Conservation (phyloP, 345 rosid genomes). For the Murraya koenigii region DNA sequence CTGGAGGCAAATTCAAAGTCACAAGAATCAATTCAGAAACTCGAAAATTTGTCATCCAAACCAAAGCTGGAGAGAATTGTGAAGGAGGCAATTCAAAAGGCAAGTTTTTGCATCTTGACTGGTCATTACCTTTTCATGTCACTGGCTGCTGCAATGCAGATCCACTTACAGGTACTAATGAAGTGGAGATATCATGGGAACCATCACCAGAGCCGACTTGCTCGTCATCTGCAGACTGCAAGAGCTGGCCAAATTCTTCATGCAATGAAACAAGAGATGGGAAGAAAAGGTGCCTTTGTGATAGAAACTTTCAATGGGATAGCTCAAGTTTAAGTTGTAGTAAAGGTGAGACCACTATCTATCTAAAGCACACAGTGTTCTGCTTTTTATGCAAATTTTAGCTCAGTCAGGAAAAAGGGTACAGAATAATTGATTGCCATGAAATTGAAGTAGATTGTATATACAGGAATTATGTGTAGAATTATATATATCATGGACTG, state of each 20-base stretch:
- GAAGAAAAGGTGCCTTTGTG: slow-evolving; percentile 46
- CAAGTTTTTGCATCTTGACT: slow-evolving; percentile 6
- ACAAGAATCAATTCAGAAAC: slow-evolving; percentile 27
- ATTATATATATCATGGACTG: background rate
- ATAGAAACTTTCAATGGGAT: slow-evolving; percentile 38
- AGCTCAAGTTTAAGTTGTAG: slow-evolving; percentile 37
- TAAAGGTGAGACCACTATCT: slow-evolving; percentile 30
- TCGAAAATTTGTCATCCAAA: slow-evolving; percentile 20
- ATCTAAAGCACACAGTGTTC: background rate
- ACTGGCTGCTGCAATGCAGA: slow-evolving; percentile 36
- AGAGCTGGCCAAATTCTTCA: slow-evolving; percentile 52
- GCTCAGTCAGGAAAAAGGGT: background rate
- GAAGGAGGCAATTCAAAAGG: slow-evolving; percentile 13
- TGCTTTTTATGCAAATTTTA: background rate
- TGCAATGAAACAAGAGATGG: slow-evolving; percentile 29
- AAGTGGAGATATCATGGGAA: slow-evolving; percentile 56
- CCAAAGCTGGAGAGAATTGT: slow-evolving; percentile 22
- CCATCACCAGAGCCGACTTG: slow-evolving; percentile 57
- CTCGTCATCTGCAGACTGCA: slow-evolving; percentile 45
- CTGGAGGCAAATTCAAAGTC: slow-evolving; percentile 14
- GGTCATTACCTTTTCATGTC: slow-evolving; percentile 25
- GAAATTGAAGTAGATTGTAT: background rate
- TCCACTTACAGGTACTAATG: slow-evolving; percentile 17
- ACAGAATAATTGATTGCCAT: background rate
- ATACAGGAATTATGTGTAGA: background rate